phyloP scores from a whole-genome alignment of 2,329 filamentous ascomycete genomes.

The Penicillium vulpinum region DNA sequence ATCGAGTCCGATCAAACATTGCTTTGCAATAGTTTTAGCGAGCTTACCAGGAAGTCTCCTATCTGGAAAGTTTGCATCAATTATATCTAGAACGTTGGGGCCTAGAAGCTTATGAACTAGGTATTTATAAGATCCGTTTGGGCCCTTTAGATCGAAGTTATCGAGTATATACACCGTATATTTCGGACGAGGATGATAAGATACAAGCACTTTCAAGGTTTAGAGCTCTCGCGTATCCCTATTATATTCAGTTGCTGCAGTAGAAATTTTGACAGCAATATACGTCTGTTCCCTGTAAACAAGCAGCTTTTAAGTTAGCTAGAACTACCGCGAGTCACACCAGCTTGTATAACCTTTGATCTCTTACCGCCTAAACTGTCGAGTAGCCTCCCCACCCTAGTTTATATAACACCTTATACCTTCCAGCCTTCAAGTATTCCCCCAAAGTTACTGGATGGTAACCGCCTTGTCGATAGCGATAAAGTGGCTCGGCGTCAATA shows the following conservation, averaged over 20 bases:
- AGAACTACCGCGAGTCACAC: background rate
- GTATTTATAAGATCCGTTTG: constrained; percentile 50
- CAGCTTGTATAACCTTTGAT: constrained; percentile 23
- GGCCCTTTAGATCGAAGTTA: no score
- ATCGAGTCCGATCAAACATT: no score
- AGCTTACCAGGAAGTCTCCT: no score
- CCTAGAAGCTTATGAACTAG: constrained; percentile 46
- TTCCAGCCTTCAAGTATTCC: no score
- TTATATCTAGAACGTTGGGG: constrained; percentile 42
- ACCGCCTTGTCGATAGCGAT: no score
- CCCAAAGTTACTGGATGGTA: no score
- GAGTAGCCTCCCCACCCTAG: no score
- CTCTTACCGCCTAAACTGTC: constrained; percentile 38
- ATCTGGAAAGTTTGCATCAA: no score
- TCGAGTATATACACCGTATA: no score
- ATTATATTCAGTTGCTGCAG: constrained; percentile 16
- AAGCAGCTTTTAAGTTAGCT: constrained; percentile 18
- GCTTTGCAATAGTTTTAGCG: no score
- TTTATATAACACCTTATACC: no score
- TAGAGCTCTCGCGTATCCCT: constrained; percentile 19
- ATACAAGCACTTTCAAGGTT: constrained; percentile 14
- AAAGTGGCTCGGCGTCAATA: constrained; percentile 25
- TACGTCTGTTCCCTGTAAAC: constrained; percentile 15
- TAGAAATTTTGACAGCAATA: constrained; percentile 27
- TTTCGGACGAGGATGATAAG: no score